Evolutionary conservation across 495 filamentous ascomycete genomes (phyloP).

Genomic region (Penicillium taxi): DNA sequence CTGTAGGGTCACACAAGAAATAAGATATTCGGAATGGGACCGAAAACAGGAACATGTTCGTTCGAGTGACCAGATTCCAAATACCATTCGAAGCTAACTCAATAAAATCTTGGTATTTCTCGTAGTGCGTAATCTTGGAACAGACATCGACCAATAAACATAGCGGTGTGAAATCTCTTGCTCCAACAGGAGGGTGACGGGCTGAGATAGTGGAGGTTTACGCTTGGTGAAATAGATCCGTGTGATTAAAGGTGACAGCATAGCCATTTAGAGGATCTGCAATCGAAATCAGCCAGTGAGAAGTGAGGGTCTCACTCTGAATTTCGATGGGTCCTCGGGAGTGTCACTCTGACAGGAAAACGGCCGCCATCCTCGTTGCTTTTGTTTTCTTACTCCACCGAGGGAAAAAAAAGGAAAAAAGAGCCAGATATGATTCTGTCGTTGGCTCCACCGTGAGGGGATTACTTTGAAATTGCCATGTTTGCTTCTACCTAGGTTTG

Average conservation of each 20-base stretch:
- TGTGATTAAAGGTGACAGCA: slow-evolving; percentile 13
- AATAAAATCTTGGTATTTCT: too few species aligned
- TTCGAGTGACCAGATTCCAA: not conserved
- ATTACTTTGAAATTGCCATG: too few species aligned
- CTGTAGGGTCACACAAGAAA: too few species aligned
- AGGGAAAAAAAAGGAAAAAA: too few species aligned
- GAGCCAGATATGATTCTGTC: too few species aligned
- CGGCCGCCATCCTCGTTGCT: too few species aligned
- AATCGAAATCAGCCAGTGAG: slow-evolving; percentile 22
- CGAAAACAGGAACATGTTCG: slow-evolving; percentile 5
- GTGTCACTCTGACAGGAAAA: slow-evolving; percentile 19
- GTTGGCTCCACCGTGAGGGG: too few species aligned
- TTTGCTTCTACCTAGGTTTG: too few species aligned
- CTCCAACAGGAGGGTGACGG: slow-evolving; percentile 13
- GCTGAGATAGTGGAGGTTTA: slow-evolving; percentile 4
- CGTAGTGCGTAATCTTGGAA: not conserved
- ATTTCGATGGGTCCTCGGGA: slow-evolving; percentile 11
- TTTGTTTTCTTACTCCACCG: too few species aligned
- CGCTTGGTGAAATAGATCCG: slow-evolving; percentile 14
- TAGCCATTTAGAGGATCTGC: slow-evolving; percentile 25
- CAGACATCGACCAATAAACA: slow-evolving; percentile 3
- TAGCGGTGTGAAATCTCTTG: not conserved
- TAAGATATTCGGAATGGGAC: not conserved
- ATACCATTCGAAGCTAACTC: too few species aligned
- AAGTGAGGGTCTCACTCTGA: slow-evolving; percentile 10